These are phyloP conservation scores for Elaeis oleifera DNA, from an alignment of 202 grass and related monocot genomes.

Conservation along the genomic window DNA sequence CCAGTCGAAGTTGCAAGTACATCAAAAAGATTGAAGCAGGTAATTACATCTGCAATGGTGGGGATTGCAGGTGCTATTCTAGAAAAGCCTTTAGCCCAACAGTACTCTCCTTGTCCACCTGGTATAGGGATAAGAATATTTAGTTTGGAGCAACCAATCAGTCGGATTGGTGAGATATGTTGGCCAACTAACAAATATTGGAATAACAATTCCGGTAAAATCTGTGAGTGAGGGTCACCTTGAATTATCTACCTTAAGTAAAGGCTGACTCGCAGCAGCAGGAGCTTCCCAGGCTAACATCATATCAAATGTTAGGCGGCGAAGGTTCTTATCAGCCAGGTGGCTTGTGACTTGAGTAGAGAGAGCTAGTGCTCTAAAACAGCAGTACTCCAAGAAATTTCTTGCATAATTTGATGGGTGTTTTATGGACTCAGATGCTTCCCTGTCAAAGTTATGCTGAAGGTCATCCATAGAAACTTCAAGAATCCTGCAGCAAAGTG, in stretches of 20 bases:
- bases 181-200: no score
- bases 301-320: constrained; percentile 85
- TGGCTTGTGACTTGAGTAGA: constrained; percentile 58
- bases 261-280: constrained; percentile 45
- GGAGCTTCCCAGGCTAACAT: constrained; percentile 95
- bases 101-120: constrained; percentile 78
- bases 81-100: constrained; percentile 72
- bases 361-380: constrained; percentile 70
- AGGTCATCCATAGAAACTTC: constrained; percentile 48
- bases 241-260: constrained; percentile 39
- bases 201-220: no score
- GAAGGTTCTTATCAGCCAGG: constrained; percentile 68
- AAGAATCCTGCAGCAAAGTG: constrained; percentile 51
- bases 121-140: constrained; percentile 17
- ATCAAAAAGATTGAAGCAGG: constrained; percentile 88
- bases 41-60: constrained; percentile 80
- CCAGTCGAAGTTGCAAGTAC: constrained; percentile 64
- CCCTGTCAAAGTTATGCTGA: constrained; percentile 59
- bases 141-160: no score
- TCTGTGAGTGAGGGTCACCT: no score
- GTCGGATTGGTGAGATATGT: no score
- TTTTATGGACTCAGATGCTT: constrained; percentile 75
- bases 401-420: constrained; percentile 47
- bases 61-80: constrained; percentile 91
- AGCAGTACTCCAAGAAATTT: constrained; percentile 91